Percentiles rank a stretch among this genome's conserved stretches.
phyloP scores from a whole-genome alignment of 192 early-diverging fungal species.

The Entrophospora sp. region DNA sequence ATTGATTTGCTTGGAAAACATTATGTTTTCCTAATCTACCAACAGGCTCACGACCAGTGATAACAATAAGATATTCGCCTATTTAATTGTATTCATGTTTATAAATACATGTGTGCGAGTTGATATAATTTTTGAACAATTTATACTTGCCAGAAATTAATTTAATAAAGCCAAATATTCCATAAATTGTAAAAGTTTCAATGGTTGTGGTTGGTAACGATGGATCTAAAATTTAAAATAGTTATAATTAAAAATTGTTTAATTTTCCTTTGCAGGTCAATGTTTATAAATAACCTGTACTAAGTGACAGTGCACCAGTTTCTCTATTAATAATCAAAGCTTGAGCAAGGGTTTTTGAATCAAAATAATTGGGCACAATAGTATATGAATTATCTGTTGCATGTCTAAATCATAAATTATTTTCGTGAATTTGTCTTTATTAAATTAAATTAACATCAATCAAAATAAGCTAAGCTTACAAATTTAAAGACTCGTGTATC shows the following conservation, averaged over 20 bases:
- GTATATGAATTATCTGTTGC: constrained; percentile 47
- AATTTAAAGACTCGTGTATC: constrained; percentile 17
- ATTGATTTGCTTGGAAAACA: constrained; percentile 55
- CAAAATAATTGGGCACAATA: constrained; percentile 43
- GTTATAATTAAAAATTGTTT: neutral
- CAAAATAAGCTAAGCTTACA: neutral
- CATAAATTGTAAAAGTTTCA: constrained; percentile 48
- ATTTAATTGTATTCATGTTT: neutral
- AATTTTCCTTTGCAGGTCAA: constrained; percentile 15
- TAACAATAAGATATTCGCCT: constrained; percentile 73
- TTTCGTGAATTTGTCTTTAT: neutral
- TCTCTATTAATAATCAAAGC: constrained; percentile 53
- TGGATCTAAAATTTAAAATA: constrained; percentile 26
- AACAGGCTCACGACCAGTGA: constrained; percentile 56
- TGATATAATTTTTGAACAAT: neutral
- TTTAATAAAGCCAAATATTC: constrained; percentile 63
- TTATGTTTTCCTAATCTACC: constrained; percentile 50
- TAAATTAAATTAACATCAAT: neutral
- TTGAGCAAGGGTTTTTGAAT: constrained; percentile 39
- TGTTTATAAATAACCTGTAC: constrained; percentile 23
- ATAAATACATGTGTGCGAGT: neutral
- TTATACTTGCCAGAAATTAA: constrained; percentile 53
- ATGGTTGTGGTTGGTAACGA: constrained; percentile 37
- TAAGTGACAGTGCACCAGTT: constrained; percentile 31
- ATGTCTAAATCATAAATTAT: constrained; percentile 30